Evolutionary conservation across 1,139 yeast genomes (phyloP).

Genomic region (Sugiyamaella sp.): DNA sequence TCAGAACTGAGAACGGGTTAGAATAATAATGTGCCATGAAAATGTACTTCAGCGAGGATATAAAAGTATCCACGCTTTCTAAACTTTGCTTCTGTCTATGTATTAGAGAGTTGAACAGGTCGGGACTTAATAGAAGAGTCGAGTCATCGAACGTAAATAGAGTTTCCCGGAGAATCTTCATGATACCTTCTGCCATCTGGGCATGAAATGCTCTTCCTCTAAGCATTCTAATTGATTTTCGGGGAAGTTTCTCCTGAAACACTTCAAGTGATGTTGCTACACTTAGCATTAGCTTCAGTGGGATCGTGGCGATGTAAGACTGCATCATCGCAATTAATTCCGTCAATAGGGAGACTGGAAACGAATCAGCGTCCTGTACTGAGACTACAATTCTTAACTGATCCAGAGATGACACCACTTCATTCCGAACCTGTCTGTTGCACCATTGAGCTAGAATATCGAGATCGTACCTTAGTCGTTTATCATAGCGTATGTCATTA

Average conservation of each 20-base stretch:
- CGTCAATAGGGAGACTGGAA: constrained; percentile 54
- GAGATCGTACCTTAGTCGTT: constrained; percentile 54
- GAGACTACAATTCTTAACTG: constrained; percentile 48
- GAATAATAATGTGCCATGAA: constrained; percentile 73
- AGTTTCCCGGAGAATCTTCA: constrained; percentile 29
- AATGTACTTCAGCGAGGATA: constrained; percentile 58
- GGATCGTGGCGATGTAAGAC: constrained; percentile 42
- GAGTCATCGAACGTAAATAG: constrained; percentile 19
- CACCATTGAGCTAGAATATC: constrained; percentile 57
- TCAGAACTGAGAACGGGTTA: constrained; percentile 60
- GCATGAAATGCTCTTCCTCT: constrained; percentile 36
- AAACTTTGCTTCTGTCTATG: constrained; percentile 36
- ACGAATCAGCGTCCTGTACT: constrained; percentile 68
- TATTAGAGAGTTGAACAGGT: constrained; percentile 25
- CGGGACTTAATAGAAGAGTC: constrained; percentile 20
- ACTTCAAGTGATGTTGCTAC: constrained; percentile 54
- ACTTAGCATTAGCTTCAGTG: constrained; percentile 56
- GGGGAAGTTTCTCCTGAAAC: constrained; percentile 49
- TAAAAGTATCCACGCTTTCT: constrained; percentile 54
- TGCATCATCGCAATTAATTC: constrained; percentile 54
- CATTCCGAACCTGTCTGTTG: constrained; percentile 28
- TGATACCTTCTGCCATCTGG: constrained; percentile 30
- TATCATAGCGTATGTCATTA: constrained; percentile 37
- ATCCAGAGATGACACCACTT: constrained; percentile 25
- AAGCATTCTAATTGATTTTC: constrained; percentile 36